Conservation (phyloP, 805 yeast species). For the Clavispora carvajalis region DNA sequence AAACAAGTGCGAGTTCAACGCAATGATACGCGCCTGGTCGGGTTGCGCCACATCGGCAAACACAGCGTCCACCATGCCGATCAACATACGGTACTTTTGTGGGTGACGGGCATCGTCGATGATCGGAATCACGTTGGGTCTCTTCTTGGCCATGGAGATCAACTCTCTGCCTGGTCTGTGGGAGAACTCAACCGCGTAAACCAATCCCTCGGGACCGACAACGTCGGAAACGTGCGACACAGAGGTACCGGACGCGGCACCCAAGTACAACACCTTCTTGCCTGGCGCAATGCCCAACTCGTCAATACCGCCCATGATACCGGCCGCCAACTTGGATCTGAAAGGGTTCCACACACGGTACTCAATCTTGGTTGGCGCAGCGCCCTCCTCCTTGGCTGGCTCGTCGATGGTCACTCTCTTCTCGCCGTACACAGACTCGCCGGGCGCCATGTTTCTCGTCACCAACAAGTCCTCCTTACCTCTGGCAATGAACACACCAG, state of each 20-base stretch:
- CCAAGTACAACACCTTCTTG: conserved; percentile 92
- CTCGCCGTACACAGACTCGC: conserved; percentile 98
- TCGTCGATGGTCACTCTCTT: conserved; percentile 93
- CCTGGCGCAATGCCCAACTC: conserved; percentile 98
- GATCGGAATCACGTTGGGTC: conserved; percentile 98
- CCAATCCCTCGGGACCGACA: conserved; percentile 98
- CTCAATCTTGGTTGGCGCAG: conserved; percentile 89
- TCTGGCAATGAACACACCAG: conserved; percentile 98
- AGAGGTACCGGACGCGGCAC: conserved; percentile 99
- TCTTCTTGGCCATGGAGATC: conserved; percentile 99
- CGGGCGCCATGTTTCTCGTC: conserved; percentile 96
- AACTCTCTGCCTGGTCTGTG: conserved; percentile 99
- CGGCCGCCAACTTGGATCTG: conserved; percentile 99
- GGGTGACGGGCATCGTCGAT: conserved; percentile 99
- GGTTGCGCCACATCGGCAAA: conserved; percentile 99
- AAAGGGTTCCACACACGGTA: conserved; percentile 99
- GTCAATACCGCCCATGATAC: conserved; percentile 99
- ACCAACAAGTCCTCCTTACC: conserved; percentile 98
- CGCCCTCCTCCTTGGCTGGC: conserved; percentile 83
- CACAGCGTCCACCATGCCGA: conserved; percentile 98
- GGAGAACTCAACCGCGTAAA: conserved; percentile 98
- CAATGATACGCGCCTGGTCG: conserved; percentile 99
- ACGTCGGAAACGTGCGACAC: conserved; percentile 97
- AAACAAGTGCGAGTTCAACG: conserved; percentile 96
- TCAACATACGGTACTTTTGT: conserved; percentile 97